These are phyloP conservation scores for Thalassiosira sp. DNA, from an alignment of 352 stramenopile species.

Conservation along the genomic window DNA sequence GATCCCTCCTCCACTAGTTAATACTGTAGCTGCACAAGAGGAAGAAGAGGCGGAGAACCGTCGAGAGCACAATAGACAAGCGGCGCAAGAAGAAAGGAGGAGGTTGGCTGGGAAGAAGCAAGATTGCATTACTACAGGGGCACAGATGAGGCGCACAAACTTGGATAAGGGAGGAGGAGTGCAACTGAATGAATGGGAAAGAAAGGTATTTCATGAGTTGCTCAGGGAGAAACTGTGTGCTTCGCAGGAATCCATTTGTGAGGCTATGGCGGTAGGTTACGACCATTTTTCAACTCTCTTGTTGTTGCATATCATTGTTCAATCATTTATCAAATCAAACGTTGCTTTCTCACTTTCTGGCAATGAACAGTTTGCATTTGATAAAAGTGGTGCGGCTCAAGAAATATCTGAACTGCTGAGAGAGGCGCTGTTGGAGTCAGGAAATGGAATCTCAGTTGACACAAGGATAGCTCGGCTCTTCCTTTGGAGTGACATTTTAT, in stretches of 20 bases:
- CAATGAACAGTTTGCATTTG: slow-evolving; percentile 82
- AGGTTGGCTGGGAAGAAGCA: slow-evolving; percentile 29
- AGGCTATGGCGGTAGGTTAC: slow-evolving; percentile 80
- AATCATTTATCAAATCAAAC: too few species aligned
- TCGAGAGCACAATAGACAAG: slow-evolving; percentile 30
- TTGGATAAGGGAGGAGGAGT: slow-evolving; percentile 35
- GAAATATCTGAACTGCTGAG: slow-evolving; percentile 69
- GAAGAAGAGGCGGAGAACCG: slow-evolving; percentile 49
- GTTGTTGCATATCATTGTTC: too few species aligned
- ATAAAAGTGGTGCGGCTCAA: slow-evolving; percentile 65
- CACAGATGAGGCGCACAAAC: slow-evolving; percentile 58
- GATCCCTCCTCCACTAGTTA: slow-evolving; percentile 64
- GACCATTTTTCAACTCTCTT: too few species aligned
- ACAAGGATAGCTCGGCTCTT: slow-evolving; percentile 71
- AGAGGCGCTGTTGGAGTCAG: slow-evolving; percentile 58
- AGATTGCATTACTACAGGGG: slow-evolving; percentile 43
- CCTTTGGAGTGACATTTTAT: slow-evolving; percentile 77
- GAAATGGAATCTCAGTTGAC: slow-evolving; percentile 54
- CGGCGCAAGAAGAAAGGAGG: slow-evolving; percentile 40
- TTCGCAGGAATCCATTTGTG: slow-evolving; percentile 65
- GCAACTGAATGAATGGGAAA: slow-evolving; percentile 48
- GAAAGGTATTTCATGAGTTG: slow-evolving; percentile 58
- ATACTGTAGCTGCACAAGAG: slow-evolving; percentile 37
- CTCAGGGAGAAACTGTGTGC: slow-evolving; percentile 57
- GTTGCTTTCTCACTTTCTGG: too few species aligned